These are phyloP conservation scores for Xerocomellus amylosporus DNA, from an alignment of 768 basidiomycete species.

Conservation along the genomic window DNA sequence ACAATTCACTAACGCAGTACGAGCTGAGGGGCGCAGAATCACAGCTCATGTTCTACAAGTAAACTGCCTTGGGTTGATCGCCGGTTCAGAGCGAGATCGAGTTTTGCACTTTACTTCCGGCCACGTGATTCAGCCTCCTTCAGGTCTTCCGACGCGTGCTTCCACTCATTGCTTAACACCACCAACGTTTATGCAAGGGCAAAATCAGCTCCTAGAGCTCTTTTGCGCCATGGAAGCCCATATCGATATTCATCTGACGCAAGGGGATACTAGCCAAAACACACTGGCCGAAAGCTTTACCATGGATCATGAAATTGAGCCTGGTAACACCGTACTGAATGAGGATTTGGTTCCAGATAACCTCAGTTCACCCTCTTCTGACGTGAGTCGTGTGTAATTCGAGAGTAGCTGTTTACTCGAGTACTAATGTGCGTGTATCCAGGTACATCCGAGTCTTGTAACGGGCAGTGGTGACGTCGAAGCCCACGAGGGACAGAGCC, in stretches of 20 bases:
- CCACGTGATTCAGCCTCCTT: slow-evolving; percentile 15
- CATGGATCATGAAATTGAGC: neutral
- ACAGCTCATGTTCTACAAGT: neutral
- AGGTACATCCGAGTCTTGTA: slow-evolving; percentile 3
- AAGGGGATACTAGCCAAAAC: neutral
- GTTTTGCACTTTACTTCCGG: neutral
- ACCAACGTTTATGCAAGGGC: no score
- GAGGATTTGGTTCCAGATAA: neutral
- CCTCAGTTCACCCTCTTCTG: neutral
- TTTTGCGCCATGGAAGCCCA: slow-evolving; percentile 7
- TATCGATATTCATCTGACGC: neutral
- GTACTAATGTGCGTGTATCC: slow-evolving; percentile 11
- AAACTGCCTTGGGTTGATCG: neutral
- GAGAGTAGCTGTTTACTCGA: neutral
- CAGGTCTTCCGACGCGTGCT: neutral
- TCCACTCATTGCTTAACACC: neutral
- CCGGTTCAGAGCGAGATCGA: neutral
- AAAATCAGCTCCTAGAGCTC: neutral
- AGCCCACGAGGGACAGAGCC: neutral
- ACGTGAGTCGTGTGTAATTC: slow-evolving; percentile 4
- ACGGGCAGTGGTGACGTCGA: neutral
- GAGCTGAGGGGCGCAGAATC: neutral
- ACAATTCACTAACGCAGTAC: neutral
- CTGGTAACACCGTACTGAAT: neutral
- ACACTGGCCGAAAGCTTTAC: neutral